Evolutionary conservation across 139 green algal species (phyloP), one percentile per base, ranked within the genome.

Genomic region (Coelastrella sp.): DNA sequence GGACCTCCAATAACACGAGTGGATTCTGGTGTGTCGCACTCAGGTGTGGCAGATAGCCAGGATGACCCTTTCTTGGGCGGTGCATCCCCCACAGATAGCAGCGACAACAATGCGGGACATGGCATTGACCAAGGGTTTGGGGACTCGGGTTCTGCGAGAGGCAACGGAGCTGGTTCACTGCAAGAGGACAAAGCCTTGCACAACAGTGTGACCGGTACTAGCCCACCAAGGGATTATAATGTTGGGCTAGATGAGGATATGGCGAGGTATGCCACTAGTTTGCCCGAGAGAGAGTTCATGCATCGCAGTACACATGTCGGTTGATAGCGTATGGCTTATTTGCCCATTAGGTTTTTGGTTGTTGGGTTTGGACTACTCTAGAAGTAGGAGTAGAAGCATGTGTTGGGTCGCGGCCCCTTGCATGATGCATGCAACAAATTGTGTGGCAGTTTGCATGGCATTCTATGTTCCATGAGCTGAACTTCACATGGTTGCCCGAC

Each of bases 221-320:
- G 80, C n/a, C 80, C 80, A 4, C 80, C 80, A 57, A 59, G 80
- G 3, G 80, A 75, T 8, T 86, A 86, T 73, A 59, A 86, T 74
- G 60, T 86, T 7, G 47, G 80, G 5, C 17, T 86, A 23, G 80
- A n/a, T 4, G 80, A 86, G 23, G 80, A n/a, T 6, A 65, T 65
- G 16, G 59, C 59, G n/a, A 23, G 80, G 6, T 86, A 71, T 17
- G 7, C 80, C 16, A 79, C 71, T 65, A 78, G 82, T 54, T 65
- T 73, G 16, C 82, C 82, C 78, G 82, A 68, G 65, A 73, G 82
- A 6, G 82, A 87, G 65, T 64, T 64, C 32, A 79, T 79, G 7
- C 82, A 87, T 17, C 17, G 19, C 14, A 87, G 61, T 54, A 78
- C 64, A 7, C 82, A 87, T 59, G 56, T 87, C 23, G 74, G 82